phyloP scores from a whole-genome alignment of 768 basidiomycete species.

The Collybiopsis luxurians region DNA sequence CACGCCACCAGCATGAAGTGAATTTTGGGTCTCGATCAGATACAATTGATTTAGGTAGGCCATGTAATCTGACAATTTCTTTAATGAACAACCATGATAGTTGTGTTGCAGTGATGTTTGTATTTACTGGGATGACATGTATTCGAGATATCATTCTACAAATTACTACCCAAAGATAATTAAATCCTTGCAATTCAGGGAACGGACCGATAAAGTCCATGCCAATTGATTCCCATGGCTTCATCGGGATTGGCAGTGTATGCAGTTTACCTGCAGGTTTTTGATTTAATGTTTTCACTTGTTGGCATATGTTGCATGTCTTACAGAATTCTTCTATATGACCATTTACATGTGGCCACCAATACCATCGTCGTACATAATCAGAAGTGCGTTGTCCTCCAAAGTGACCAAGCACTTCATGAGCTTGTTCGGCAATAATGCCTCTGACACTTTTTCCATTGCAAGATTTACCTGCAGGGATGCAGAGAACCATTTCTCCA shows the following conservation, averaged over 20 bases:
- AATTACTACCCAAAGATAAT: constrained; percentile 20
- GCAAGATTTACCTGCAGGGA: background rate
- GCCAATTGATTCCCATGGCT: constrained; percentile 18
- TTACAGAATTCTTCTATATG: constrained; percentile 9
- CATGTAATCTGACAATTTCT: constrained; percentile 15
- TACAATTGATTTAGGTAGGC: constrained; percentile 17
- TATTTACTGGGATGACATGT: constrained; percentile 16
- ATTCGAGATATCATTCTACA: constrained; percentile 14
- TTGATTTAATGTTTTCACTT: background rate
- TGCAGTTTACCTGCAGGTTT: background rate
- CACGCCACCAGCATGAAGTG: constrained; percentile 23
- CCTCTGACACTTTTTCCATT: constrained; percentile 3
- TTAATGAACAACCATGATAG: constrained; percentile 11
- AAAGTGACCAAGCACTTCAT: constrained; percentile 22
- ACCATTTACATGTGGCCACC: constrained; percentile 8
- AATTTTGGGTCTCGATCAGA: constrained; percentile 26
- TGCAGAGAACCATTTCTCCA: background rate
- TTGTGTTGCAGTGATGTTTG: constrained; percentile 2
- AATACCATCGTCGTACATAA: constrained; percentile 10
- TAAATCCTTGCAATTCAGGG: constrained; percentile 13
- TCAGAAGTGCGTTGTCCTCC: constrained; percentile 11
- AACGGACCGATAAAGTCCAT: constrained; percentile 26
- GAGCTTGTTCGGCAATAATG: constrained; percentile 17
- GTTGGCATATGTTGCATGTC: constrained; percentile 11
- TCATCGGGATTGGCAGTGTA: background rate